Conservation (phyloP, 2,329 filamentous ascomycete species). For the Pseudocercospora macadamiae region DNA sequence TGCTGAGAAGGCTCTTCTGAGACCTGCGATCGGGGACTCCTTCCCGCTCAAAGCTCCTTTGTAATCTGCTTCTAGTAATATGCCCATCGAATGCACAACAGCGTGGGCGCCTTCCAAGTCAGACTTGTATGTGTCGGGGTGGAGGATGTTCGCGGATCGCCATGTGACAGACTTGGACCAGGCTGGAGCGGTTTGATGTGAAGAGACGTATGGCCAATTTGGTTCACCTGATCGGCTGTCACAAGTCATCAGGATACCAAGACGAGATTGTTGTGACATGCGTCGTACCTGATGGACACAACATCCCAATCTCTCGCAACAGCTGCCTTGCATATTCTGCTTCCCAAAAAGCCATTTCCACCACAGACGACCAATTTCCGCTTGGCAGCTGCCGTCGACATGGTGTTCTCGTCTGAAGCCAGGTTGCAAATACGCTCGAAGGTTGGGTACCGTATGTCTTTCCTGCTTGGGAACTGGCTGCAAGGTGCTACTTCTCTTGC, state of each 20-base stretch:
- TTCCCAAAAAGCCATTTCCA: slow-evolving; percentile 85
- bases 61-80: slow-evolving; percentile 96
- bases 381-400: slow-evolving; percentile 40
- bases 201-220: slow-evolving; percentile 78
- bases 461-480: not conserved
- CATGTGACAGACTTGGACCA: slow-evolving; percentile 86
- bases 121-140: slow-evolving; percentile 75
- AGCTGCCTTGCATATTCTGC: slow-evolving; percentile 87
- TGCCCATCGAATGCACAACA: slow-evolving; percentile 94
- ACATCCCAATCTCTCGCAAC: slow-evolving; percentile 87
- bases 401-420: slow-evolving; percentile 3
- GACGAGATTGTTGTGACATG: not conserved
- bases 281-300: slow-evolving; percentile 78
- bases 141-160: slow-evolving; percentile 85
- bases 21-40: slow-evolving; percentile 77
- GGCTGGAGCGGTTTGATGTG: slow-evolving; percentile 68
- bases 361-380: slow-evolving; percentile 90
- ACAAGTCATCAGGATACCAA: not conserved
- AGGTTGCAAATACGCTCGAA: not conserved
- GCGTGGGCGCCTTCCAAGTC: slow-evolving; percentile 77
- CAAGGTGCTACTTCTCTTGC: not conserved
- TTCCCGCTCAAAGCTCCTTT: slow-evolving; percentile 85
- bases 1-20: slow-evolving; percentile 76
- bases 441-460: not conserved
- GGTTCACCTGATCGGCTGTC: slow-evolving; percentile 85